Percentiles rank a stretch among this genome's conserved stretches.
phyloP scores from a whole-genome alignment of 345 rosid genomes.

The Arabis alpina region DNA sequence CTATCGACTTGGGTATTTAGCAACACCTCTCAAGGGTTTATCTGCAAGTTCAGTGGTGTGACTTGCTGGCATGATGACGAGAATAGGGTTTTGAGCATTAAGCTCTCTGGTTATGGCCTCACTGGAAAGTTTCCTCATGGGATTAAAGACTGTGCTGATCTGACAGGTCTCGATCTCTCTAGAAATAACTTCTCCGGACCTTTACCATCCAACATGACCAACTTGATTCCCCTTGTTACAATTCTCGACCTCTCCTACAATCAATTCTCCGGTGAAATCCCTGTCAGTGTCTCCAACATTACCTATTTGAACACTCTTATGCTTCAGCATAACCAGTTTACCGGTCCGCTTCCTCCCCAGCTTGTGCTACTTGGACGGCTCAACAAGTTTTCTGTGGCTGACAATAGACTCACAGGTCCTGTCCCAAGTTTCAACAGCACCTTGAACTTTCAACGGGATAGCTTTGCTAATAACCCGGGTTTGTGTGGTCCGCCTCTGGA shows the following conservation, averaged over 20 bases:
- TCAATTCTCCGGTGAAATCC: conserved; percentile 70
- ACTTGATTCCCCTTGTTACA: conserved; percentile 37
- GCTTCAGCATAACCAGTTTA: conserved; percentile 65
- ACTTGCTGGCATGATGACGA: conserved; percentile 97
- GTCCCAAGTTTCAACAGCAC: conserved; percentile 31
- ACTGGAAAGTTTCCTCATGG: conserved; percentile 67
- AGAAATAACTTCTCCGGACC: conserved; percentile 64
- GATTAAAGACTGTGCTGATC: conserved; percentile 50
- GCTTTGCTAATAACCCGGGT: conserved; percentile 57
- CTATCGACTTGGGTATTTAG: conserved; percentile 65
- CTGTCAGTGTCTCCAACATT: conserved; percentile 45
- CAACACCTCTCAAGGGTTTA: conserved; percentile 62
- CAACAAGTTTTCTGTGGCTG: conserved; percentile 55
- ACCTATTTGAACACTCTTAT: conserved; percentile 65
- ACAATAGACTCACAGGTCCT: conserved; percentile 67
- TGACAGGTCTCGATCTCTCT: conserved; percentile 82
- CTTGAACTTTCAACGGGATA: neutral
- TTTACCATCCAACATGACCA: conserved; percentile 53
- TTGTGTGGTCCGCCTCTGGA: conserved; percentile 70
- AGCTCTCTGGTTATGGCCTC: conserved; percentile 68
- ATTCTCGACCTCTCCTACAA: conserved; percentile 72
- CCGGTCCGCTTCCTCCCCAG: conserved; percentile 62
- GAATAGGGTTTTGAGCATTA: conserved; percentile 72
- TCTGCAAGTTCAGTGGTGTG: conserved; percentile 77
- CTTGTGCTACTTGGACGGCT: conserved; percentile 58